A percentile compares a stretch with the other conserved stretches of the same genome.
Evolutionary conservation across 768 basidiomycete genomes (phyloP).

Genomic region (Leccinum sublutescens): DNA sequence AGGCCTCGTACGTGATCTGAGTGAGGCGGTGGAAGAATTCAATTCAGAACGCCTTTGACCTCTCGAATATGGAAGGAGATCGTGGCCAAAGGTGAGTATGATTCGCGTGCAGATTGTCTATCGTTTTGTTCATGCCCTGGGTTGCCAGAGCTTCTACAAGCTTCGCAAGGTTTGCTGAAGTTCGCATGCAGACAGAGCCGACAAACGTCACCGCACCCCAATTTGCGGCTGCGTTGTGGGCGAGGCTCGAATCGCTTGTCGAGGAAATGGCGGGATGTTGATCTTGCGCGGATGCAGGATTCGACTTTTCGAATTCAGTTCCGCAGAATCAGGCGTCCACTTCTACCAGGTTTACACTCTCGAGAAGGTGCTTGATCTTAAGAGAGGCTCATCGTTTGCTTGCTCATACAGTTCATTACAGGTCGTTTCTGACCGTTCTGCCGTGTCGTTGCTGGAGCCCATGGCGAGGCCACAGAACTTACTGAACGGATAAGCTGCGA

Average conservation of each 20-base stretch:
- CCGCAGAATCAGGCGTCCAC: background rate
- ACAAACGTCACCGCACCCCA: slow-evolving; percentile 85
- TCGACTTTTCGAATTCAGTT: background rate
- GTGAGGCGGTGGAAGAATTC: slow-evolving; percentile 77
- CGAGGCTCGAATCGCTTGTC: slow-evolving; percentile 73
- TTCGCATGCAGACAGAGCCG: slow-evolving; percentile 89
- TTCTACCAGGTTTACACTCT: slow-evolving; percentile 78
- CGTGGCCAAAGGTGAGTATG: slow-evolving; percentile 61
- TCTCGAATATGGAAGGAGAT: slow-evolving; percentile 86
- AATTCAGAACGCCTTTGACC: slow-evolving; percentile 82
- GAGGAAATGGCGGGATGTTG: slow-evolving; percentile 74
- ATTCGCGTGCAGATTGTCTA: background rate
- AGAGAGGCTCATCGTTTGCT: slow-evolving; percentile 42
- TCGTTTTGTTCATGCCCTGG: background rate
- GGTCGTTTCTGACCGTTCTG: slow-evolving; percentile 71
- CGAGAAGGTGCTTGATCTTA: slow-evolving; percentile 89
- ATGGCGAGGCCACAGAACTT: slow-evolving; percentile 75
- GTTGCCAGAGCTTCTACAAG: slow-evolving; percentile 19
- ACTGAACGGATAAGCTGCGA: slow-evolving; percentile 67
- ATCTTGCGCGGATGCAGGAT: slow-evolving; percentile 72
- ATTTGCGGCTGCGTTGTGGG: slow-evolving; percentile 60
- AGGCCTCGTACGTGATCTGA: slow-evolving; percentile 73
- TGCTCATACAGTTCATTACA: slow-evolving; percentile 28
- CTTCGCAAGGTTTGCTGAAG: slow-evolving; percentile 47
- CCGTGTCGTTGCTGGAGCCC: slow-evolving; percentile 72